phyloP scores from a whole-genome alignment of 1,284 basidiomycete genomes.

The Ustilago loliicola region DNA sequence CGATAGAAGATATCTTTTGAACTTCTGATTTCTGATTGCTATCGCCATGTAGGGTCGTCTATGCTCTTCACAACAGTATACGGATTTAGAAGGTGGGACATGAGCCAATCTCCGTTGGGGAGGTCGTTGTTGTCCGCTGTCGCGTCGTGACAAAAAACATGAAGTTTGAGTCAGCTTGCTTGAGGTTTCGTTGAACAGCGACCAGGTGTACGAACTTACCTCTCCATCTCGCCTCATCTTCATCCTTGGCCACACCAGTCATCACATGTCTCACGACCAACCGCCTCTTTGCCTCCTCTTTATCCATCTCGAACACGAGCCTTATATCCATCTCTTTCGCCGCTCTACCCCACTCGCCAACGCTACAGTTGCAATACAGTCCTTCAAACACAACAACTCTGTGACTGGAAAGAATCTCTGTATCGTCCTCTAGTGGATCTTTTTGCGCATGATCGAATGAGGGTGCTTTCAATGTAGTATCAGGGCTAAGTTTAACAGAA shows the following conservation, averaged over 20 bases:
- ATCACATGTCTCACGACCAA: conserved; percentile 81
- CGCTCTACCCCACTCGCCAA: conserved; percentile 80
- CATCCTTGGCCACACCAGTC: conserved; percentile 79
- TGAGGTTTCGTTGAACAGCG: too few relatives aligned
- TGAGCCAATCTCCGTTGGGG: conserved; percentile 67
- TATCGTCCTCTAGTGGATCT: conserved; percentile 73
- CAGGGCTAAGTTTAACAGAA: conserved; percentile 19
- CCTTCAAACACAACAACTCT: conserved; percentile 86
- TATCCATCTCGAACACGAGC: conserved; percentile 80
- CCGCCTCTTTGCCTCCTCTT: conserved; percentile 76
- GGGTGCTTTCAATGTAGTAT: conserved; percentile 53
- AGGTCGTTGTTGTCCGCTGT: conserved; percentile 67
- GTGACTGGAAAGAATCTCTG: conserved; percentile 77
- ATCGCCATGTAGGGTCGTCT: conserved; percentile 43
- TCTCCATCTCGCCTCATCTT: conserved; percentile 79
- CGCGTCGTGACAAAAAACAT: not conserved
- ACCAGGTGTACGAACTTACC: conserved; percentile 72
- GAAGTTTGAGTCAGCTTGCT: not conserved
- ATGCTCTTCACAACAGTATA: conserved; percentile 39
- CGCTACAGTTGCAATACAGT: conserved; percentile 81
- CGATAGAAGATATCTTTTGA: not conserved
- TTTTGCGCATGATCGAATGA: conserved; percentile 80
- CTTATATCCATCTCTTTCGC: conserved; percentile 80
- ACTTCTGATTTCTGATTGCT: not conserved
- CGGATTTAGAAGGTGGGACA: conserved; percentile 60